Percentiles rank a stretch among this genome's conserved stretches.
Evolutionary conservation across 1,284 basidiomycete genomes (phyloP).

Genomic region (Puccinia hordei): DNA sequence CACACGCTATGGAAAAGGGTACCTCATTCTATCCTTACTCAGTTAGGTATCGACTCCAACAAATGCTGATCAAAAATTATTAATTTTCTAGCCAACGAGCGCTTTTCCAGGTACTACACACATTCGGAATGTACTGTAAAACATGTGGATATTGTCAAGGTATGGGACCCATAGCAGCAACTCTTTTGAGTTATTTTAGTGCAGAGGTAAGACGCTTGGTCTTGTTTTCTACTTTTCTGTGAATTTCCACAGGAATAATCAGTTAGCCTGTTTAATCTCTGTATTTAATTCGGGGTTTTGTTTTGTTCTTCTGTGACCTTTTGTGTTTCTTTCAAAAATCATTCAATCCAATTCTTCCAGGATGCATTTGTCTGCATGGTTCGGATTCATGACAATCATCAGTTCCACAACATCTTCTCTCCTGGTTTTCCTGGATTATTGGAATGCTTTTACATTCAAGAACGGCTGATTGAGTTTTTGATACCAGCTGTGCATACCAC

Average conservation of each 20-base stretch:
- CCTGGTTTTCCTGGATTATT: constrained; percentile 95
- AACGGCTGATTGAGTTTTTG: constrained; percentile 76
- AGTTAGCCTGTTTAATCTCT: constrained; percentile 5
- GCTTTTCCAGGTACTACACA: constrained; percentile 90
- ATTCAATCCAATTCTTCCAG: constrained; percentile 56
- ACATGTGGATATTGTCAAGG: constrained; percentile 98
- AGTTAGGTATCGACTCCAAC: not conserved
- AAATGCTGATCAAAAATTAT: constrained; percentile 4
- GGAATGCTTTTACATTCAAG: constrained; percentile 91
- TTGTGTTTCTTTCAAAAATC: not conserved
- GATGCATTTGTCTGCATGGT: constrained; percentile 80
- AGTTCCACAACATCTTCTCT: constrained; percentile 82
- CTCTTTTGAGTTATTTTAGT: constrained; percentile 87
- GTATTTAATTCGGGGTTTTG: constrained; percentile 15
- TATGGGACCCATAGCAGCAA: constrained; percentile 96
- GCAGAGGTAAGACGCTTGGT: constrained; percentile 66
- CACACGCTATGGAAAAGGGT: constrained; percentile 93
- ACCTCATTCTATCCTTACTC: constrained; percentile 53
- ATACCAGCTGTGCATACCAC: constrained; percentile 84
- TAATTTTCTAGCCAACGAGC: constrained; percentile 70
- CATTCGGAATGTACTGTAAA: constrained; percentile 78
- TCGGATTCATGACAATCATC: constrained; percentile 81
- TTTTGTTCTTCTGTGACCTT: not conserved
- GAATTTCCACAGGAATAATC: not conserved
- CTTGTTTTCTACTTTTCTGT: not conserved